These are phyloP conservation scores for Linnemannia schmuckeri DNA, from an alignment of 192 early-diverging fungal species.

Conservation along the genomic window DNA sequence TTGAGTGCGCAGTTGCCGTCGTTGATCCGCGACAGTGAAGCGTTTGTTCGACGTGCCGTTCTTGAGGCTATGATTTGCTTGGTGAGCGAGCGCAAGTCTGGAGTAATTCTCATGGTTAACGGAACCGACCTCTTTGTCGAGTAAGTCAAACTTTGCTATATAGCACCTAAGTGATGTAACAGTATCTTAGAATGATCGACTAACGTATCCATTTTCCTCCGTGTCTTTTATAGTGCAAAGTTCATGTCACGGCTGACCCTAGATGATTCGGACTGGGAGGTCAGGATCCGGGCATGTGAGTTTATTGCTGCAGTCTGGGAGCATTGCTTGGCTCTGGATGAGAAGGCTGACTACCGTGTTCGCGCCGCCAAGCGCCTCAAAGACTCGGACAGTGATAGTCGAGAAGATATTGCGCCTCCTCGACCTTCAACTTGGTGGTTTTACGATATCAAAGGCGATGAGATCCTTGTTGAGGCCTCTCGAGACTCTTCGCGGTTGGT, in stretches of 20 bases:
- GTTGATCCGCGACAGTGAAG: slow-evolving; percentile 64
- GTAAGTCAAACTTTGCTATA: slow-evolving; percentile 6
- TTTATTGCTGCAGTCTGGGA: slow-evolving; percentile 65
- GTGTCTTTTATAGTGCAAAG: slow-evolving; percentile 25
- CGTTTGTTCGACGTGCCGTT: slow-evolving; percentile 65
- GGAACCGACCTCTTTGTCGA: slow-evolving; percentile 39
- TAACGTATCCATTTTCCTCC: not conserved
- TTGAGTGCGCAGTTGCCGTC: slow-evolving; percentile 56
- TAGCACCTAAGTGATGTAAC: not conserved
- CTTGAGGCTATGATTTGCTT: slow-evolving; percentile 66
- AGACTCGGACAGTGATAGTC: slow-evolving; percentile 12
- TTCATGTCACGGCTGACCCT: slow-evolving; percentile 58
- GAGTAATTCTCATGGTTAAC: slow-evolving; percentile 57
- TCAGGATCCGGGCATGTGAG: slow-evolving; percentile 61
- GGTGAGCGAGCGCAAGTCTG: slow-evolving; percentile 60
- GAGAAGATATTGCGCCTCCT: not conserved
- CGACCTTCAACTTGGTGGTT: slow-evolving; percentile 53
- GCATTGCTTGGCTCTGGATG: slow-evolving; percentile 47
- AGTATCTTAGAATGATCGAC: not conserved
- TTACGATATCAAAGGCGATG: slow-evolving; percentile 60
- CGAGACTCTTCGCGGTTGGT: slow-evolving; percentile 46
- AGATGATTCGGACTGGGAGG: slow-evolving; percentile 67
- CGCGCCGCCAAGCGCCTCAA: slow-evolving; percentile 45
- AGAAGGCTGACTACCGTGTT: slow-evolving; percentile 21
- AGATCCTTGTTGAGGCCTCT: slow-evolving; percentile 54